phyloP scores from a whole-genome alignment of 306 rosid genomes.

The Bauhinia variegata region DNA sequence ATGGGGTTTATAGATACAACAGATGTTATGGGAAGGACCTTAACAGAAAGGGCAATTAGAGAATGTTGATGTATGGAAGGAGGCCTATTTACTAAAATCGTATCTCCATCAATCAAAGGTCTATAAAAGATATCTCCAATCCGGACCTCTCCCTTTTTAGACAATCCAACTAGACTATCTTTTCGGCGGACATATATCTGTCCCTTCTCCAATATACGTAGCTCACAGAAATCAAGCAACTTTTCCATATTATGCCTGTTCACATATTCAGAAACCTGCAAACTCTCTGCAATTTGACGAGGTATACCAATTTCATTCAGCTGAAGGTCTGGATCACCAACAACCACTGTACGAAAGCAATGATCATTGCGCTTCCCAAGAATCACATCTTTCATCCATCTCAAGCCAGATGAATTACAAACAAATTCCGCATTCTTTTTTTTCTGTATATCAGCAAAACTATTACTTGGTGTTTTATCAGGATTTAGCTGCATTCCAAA shows the following conservation, averaged over 20 bases:
- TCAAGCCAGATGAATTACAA: constrained; percentile 77
- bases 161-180: constrained; percentile 47
- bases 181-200: constrained; percentile 62
- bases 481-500: constrained; percentile 69
- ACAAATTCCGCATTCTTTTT: constrained; percentile 65
- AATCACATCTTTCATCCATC: constrained; percentile 94
- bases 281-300: constrained; percentile 73
- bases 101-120: constrained; percentile 77
- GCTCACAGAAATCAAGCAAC: constrained; percentile 54
- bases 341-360: constrained; percentile 77
- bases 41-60: constrained; percentile 67
- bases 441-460: constrained; percentile 55
- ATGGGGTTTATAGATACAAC: constrained; percentile 82
- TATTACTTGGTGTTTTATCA: constrained; percentile 53
- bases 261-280: constrained; percentile 69
- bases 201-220: constrained; percentile 68
- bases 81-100: constrained; percentile 84
- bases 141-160: constrained; percentile 38
- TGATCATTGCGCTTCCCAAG: constrained; percentile 90
- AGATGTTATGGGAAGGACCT: constrained; percentile 69
- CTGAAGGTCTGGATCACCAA: constrained; percentile 90
- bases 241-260: constrained; percentile 67
- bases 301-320: constrained; percentile 86
- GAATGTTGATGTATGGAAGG: constrained; percentile 98
- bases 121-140: constrained; percentile 28